Conservation (phyloP, 202 grass and related monocot species). For the Digitaria exilis region DNA sequence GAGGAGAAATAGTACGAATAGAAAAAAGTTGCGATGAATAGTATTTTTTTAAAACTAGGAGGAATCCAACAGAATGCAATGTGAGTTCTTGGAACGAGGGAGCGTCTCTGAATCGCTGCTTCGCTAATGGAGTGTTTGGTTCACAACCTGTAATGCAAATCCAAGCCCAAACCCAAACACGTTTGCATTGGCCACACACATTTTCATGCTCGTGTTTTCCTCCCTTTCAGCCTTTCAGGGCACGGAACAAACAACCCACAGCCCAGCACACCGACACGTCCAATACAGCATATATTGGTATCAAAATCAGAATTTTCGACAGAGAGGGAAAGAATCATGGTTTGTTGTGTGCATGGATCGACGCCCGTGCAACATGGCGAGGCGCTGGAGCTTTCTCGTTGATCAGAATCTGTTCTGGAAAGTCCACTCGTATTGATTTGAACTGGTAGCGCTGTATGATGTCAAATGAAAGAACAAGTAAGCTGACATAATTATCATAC, state of each 20-base stretch:
- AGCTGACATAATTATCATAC: background rate
- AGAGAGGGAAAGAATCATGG: conserved; percentile 31
- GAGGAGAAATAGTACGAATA: too few species aligned
- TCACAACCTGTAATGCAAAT: background rate
- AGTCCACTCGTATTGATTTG: conserved; percentile 78
- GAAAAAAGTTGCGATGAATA: too few species aligned
- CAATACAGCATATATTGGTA: background rate
- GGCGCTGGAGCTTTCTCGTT: conserved; percentile 69
- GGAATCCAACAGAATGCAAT: conserved; percentile 15
- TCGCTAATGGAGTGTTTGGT: too few species aligned
- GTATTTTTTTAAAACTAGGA: too few species aligned
- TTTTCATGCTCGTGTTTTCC: background rate
- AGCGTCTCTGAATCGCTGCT: background rate
- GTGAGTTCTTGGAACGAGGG: background rate
- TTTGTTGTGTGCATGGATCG: conserved; percentile 74
- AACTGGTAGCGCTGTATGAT: conserved; percentile 76
- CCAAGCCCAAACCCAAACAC: too few species aligned
- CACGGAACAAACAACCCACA: background rate
- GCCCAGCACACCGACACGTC: background rate
- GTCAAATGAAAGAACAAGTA: conserved; percentile 27
- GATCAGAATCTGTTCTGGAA: conserved; percentile 86
- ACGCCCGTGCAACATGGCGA: conserved; percentile 56
- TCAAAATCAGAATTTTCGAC: background rate
- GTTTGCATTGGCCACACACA: background rate
- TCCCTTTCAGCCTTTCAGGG: background rate